Evolutionary conservation across 495 filamentous ascomycete genomes (phyloP).

Genomic region (Baudoinia panamericana): DNA sequence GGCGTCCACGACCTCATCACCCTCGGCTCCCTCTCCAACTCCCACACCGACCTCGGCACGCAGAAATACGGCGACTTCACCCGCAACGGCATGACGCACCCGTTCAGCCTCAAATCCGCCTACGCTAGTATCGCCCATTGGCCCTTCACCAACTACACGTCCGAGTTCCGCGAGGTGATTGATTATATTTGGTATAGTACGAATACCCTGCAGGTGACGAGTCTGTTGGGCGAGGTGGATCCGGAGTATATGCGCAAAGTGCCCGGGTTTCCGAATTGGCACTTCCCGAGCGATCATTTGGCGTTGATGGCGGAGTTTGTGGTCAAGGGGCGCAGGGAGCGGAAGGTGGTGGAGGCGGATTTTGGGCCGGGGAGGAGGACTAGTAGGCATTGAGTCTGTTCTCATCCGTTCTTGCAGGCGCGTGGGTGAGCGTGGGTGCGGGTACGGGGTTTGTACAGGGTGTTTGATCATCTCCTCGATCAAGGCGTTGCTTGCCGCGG

Average conservation of each 20-base stretch:
- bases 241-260: slow-evolving; percentile 77
- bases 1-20: slow-evolving; percentile 80
- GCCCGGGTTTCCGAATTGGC: slow-evolving; percentile 91
- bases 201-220: slow-evolving; percentile 76
- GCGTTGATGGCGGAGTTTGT: slow-evolving; percentile 84
- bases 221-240: slow-evolving; percentile 81
- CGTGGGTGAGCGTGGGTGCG: too few species aligned
- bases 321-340: slow-evolving; percentile 72
- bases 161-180: slow-evolving; percentile 75
- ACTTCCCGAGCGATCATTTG: slow-evolving; percentile 95
- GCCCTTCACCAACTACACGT: slow-evolving; percentile 91
- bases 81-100: slow-evolving; percentile 77
- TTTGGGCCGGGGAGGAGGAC: slow-evolving; percentile 35
- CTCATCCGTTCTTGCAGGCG: too few species aligned
- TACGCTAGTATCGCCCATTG: slow-evolving; percentile 71
- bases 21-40: slow-evolving; percentile 53
- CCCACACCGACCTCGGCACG: slow-evolving; percentile 62
- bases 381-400: slow-evolving; percentile 3
- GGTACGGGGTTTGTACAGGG: too few species aligned
- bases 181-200: slow-evolving; percentile 97
- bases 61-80: slow-evolving; percentile 83
- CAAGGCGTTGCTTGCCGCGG: too few species aligned
- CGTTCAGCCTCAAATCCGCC: slow-evolving; percentile 81
- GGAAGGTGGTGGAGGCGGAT: slow-evolving; percentile 54
- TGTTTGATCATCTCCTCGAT: too few species aligned